Conservation (phyloP, 2,329 filamentous ascomycete genomes). For the Mycogone perniciosa region DNA sequence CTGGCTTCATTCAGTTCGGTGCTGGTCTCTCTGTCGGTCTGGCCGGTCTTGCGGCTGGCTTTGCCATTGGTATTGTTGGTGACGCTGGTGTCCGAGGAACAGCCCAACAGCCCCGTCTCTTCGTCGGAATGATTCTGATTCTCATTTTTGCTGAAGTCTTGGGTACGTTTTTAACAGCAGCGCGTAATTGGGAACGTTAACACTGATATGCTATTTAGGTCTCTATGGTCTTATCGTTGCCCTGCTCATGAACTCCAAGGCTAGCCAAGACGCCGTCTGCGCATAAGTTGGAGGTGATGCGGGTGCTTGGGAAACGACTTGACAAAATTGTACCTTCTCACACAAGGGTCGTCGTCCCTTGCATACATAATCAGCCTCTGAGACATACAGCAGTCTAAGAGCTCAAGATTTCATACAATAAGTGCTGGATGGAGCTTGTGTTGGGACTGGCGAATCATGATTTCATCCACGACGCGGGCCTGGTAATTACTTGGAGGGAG, state of each 20-base stretch:
- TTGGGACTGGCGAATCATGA: conserved; percentile 20
- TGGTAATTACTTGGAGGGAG: conserved; percentile 23
- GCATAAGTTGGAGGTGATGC: background rate
- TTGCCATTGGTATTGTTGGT: conserved; percentile 41
- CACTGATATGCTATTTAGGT: conserved; percentile 50
- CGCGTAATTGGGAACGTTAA: background rate
- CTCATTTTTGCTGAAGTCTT: conserved; percentile 68
- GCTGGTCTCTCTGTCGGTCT: conserved; percentile 39
- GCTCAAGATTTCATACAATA: background rate
- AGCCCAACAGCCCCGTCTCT: conserved; percentile 41
- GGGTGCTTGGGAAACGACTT: conserved; percentile 1
- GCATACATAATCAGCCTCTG: conserved; percentile 6
- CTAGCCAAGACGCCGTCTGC: conserved; percentile 57
- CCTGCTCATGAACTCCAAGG: conserved; percentile 98
- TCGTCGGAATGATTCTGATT: conserved; percentile 42
- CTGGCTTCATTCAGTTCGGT: conserved; percentile 38
- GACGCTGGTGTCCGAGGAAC: conserved; percentile 41
- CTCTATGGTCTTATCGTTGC: conserved; percentile 98
- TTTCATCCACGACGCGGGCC: conserved; percentile 16
- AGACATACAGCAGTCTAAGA: conserved; percentile 1
- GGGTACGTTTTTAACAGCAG: conserved; percentile 52
- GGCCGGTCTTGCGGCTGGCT: conserved; percentile 40
- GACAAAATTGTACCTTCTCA: conserved; percentile 7
- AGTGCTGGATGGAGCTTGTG: conserved; percentile 16
- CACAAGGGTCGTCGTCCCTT: conserved; percentile 1